Evolutionary conservation across 345 rosid species (phyloP).

Genomic region (Diplotaxis tenuifolia): DNA sequence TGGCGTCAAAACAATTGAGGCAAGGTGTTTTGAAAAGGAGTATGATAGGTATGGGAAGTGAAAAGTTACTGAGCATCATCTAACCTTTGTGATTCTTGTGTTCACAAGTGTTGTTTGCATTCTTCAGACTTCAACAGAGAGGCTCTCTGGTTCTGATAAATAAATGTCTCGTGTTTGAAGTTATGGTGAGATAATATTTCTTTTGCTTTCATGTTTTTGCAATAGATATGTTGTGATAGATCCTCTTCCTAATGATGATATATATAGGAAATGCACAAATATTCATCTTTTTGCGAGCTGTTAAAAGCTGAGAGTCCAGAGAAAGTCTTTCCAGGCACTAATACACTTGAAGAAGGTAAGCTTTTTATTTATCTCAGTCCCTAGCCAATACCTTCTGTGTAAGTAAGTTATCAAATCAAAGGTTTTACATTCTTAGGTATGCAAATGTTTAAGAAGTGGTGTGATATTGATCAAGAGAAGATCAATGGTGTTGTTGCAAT

Average conservation of each 20-base stretch:
- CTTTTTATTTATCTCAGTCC: neutral
- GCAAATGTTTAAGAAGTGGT: constrained; percentile 16
- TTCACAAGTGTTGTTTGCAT: constrained; percentile 31
- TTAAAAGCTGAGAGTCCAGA: constrained; percentile 54
- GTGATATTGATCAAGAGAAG: constrained; percentile 24
- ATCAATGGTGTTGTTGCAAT: constrained; percentile 30
- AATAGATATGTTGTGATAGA: neutral
- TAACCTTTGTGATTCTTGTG: neutral
- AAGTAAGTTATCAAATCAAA: neutral
- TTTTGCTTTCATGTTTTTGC: constrained; percentile 7
- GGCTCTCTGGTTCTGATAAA: constrained; percentile 55
- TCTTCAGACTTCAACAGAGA: constrained; percentile 44
- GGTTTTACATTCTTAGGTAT: constrained; percentile 15
- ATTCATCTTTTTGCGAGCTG: constrained; percentile 55
- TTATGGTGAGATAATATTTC: constrained; percentile 48
- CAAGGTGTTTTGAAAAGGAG: constrained; percentile 44
- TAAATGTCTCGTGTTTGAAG: constrained; percentile 56
- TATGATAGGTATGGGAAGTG: constrained; percentile 40
- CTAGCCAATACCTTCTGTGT: neutral
- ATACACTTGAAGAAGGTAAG: constrained; percentile 63
- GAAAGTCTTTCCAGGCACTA: constrained; percentile 63
- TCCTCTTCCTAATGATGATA: constrained; percentile 10
- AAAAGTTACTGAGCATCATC: neutral
- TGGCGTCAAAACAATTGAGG: constrained; percentile 48
- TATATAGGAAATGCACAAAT: constrained; percentile 46